Evolutionary conservation across 2,329 filamentous ascomycete genomes (phyloP).

Genomic region (Aspergillus amoenus): DNA sequence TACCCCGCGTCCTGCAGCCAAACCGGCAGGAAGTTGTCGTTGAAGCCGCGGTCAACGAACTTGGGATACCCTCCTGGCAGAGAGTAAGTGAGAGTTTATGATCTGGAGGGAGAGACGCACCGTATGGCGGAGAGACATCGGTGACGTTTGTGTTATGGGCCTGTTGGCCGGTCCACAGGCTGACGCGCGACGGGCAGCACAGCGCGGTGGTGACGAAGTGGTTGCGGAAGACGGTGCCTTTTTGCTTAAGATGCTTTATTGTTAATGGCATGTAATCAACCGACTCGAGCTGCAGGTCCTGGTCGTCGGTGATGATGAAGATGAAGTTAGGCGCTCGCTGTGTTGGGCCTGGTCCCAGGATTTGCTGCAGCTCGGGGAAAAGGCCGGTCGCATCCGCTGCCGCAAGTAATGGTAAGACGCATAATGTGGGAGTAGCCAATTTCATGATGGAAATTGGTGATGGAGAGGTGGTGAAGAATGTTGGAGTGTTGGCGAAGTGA

Average conservation of each 20-base stretch:
- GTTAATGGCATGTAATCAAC: conserved; percentile 53
- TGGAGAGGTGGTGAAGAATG: too few relatives aligned
- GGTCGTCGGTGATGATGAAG: conserved; percentile 68
- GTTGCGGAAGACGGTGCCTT: conserved; percentile 58
- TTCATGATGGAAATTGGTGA: not conserved
- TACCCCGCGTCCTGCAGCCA: conserved; percentile 71
- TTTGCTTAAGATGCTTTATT: conserved; percentile 26
- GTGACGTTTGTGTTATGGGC: conserved; percentile 71
- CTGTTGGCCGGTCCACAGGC: conserved; percentile 62
- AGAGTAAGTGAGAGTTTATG: not conserved
- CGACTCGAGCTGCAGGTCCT: conserved; percentile 48
- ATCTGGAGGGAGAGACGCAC: not conserved
- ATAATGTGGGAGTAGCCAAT: not conserved
- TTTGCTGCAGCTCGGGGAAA: not conserved
- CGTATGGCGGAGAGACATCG: conserved; percentile 33
- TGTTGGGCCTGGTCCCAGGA: not conserved
- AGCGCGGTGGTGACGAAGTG: conserved; percentile 63
- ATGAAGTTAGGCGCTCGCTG: conserved; percentile 55
- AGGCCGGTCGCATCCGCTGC: not conserved
- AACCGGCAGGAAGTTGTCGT: conserved; percentile 66
- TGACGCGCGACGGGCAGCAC: conserved; percentile 66
- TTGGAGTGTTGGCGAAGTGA: too few relatives aligned
- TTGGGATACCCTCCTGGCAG: conserved; percentile 56
- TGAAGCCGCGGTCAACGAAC: conserved; percentile 63
- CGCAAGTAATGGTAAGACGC: not conserved